Conservation (phyloP, 83 land plant genomes). For the Diphasiastrum complanatum region DNA sequence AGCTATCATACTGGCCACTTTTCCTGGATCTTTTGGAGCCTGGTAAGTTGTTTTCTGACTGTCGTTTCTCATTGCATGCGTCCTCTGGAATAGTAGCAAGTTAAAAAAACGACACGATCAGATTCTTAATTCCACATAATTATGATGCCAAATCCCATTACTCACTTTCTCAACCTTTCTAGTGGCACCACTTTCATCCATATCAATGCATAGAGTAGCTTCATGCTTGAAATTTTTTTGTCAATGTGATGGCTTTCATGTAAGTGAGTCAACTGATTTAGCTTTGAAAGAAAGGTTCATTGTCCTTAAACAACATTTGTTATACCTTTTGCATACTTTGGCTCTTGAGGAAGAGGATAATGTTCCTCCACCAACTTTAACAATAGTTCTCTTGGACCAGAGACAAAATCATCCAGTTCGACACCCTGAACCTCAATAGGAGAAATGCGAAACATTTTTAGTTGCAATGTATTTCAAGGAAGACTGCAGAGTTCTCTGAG, state of each 20-base stretch:
- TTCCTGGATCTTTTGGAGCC: conserved; percentile 9
- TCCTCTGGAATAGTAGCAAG: no score
- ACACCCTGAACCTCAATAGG: conserved; percentile 44
- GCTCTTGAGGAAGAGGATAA: conserved; percentile 85
- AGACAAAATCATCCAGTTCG: conserved; percentile 96
- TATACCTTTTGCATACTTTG: conserved; percentile 53
- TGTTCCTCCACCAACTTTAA: conserved; percentile 92
- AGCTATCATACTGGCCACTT: not conserved
- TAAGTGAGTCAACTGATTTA: no score
- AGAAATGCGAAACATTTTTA: not conserved
- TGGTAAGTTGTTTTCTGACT: not conserved
- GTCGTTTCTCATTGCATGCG: not conserved
- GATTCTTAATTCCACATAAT: no score
- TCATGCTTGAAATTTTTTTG: no score
- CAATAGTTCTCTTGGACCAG: conserved; percentile 91
- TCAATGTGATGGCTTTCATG: no score
- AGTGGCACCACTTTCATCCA: no score
- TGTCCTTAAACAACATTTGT: not conserved
- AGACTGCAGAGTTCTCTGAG: no score
- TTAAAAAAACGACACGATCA: no score
- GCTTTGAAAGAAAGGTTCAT: not conserved
- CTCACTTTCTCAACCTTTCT: no score
- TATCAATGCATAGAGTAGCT: no score
- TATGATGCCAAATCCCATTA: no score
- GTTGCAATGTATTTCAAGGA: no score